Evolutionary conservation across 805 yeast genomes (phyloP).

Genomic region (Sugiyamaella mastotermitis): DNA sequence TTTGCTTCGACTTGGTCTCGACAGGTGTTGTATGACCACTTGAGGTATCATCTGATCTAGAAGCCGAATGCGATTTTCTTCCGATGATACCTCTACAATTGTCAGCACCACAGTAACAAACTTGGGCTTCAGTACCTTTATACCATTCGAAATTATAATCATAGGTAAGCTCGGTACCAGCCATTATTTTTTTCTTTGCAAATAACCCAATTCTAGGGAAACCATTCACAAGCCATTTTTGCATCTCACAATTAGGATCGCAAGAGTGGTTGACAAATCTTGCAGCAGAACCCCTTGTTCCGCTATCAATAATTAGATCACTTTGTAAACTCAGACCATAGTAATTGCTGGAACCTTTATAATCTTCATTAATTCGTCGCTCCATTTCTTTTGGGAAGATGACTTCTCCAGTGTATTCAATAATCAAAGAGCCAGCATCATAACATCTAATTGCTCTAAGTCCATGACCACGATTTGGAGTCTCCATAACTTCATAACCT

Average conservation of each 20-base stretch:
- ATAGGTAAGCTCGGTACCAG: constrained; percentile 42
- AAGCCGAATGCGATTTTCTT: constrained; percentile 1
- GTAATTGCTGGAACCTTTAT: constrained; percentile 31
- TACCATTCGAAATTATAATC: constrained; percentile 45
- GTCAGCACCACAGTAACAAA: constrained; percentile 39
- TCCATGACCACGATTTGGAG: constrained; percentile 40
- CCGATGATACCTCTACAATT: constrained; percentile 36
- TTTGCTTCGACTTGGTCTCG: neutral
- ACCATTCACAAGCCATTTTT: constrained; percentile 43
- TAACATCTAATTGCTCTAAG: constrained; percentile 35
- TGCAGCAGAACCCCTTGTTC: constrained; percentile 42
- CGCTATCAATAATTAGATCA: constrained; percentile 40
- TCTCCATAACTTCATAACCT: constrained; percentile 27
- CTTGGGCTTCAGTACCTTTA: constrained; percentile 38
- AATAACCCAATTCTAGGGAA: constrained; percentile 41
- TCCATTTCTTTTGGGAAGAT: constrained; percentile 37
- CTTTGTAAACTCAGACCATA: constrained; percentile 40
- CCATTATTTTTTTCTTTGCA: constrained; percentile 34
- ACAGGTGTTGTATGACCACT: neutral
- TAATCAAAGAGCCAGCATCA: constrained; percentile 35
- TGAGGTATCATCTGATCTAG: constrained; percentile 4
- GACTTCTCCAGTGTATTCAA: constrained; percentile 47
- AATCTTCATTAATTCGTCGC: constrained; percentile 31
- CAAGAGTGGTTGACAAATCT: constrained; percentile 48
- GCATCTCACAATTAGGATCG: constrained; percentile 42